phyloP scores from a whole-genome alignment of 2,329 filamentous ascomycete species.

The Colletotrichum gigasporum region DNA sequence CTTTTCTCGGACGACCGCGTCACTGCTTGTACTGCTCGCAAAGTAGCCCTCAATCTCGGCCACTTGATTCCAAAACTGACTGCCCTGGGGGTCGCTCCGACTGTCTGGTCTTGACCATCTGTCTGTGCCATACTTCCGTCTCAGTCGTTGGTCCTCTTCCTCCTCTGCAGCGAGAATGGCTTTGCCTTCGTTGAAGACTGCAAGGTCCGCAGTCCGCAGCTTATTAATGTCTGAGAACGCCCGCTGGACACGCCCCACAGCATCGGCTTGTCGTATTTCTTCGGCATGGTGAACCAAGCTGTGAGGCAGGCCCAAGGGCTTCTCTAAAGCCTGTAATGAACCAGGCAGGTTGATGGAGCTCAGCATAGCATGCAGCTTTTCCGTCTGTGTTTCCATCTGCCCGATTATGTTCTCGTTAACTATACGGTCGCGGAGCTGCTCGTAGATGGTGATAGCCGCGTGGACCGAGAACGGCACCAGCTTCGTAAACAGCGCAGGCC shows the following conservation, averaged over 20 bases:
- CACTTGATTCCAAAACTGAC: conserved; percentile 78
- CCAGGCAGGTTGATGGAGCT: conserved; percentile 89
- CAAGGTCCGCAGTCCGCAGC: conserved; percentile 81
- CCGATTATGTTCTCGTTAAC: conserved; percentile 89
- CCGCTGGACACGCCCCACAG: conserved; percentile 77
- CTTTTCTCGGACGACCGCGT: conserved; percentile 76
- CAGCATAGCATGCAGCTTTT: conserved; percentile 80
- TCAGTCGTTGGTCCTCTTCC: conserved; percentile 81
- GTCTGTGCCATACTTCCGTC: conserved; percentile 85
- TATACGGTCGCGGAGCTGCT: conserved; percentile 87
- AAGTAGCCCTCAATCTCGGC: conserved; percentile 89
- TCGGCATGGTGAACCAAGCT: conserved; percentile 89
- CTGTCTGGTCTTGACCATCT: conserved; percentile 81
- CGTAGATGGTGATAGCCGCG: conserved; percentile 93
- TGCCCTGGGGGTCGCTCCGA: conserved; percentile 70
- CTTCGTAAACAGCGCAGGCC: conserved; percentile 86
- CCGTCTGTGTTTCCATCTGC: conserved; percentile 83
- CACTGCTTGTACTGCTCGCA: conserved; percentile 66
- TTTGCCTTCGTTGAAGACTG: conserved; percentile 84
- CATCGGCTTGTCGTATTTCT: conserved; percentile 91
- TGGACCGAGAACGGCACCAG: conserved; percentile 96
- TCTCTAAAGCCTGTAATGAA: conserved; percentile 92
- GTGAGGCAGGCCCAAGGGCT: conserved; percentile 88
- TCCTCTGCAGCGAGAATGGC: conserved; percentile 81
- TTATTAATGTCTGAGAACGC: conserved; percentile 92